phyloP scores from a whole-genome alignment of 2,329 filamentous ascomycete genomes.

The Hypoxylon sp. region DNA sequence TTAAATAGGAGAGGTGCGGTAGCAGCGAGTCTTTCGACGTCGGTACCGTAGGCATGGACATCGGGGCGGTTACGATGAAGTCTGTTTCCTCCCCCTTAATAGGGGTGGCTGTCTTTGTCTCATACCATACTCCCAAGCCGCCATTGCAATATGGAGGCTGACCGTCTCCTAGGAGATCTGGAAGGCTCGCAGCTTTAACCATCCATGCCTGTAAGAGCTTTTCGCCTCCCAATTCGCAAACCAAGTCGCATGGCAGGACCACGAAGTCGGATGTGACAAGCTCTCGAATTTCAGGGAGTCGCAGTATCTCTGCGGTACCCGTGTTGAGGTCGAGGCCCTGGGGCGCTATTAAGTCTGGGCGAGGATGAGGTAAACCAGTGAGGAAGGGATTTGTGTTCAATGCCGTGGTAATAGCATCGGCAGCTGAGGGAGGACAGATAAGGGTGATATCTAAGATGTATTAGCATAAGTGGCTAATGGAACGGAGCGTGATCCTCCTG shows the following conservation, averaged over 20 bases:
- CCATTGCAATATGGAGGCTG: slow-evolving; percentile 70
- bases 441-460: slow-evolving; percentile 69
- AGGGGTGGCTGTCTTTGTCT: slow-evolving; percentile 80
- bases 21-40: slow-evolving; percentile 75
- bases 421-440: slow-evolving; percentile 74
- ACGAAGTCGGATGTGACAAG: slow-evolving; percentile 88
- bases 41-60: slow-evolving; percentile 69
- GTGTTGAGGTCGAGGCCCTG: slow-evolving; percentile 82
- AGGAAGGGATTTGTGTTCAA: slow-evolving; percentile 83
- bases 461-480: slow-evolving; percentile 7
- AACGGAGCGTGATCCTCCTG: background rate
- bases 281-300: slow-evolving; percentile 84
- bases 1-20: slow-evolving; percentile 78
- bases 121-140: slow-evolving; percentile 90
- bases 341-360: slow-evolving; percentile 82
- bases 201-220: slow-evolving; percentile 92
- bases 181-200: slow-evolving; percentile 81
- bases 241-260: slow-evolving; percentile 90
- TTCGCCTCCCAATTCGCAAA: slow-evolving; percentile 89
- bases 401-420: slow-evolving; percentile 75
- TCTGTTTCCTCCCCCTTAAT: slow-evolving; percentile 94
- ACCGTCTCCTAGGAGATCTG: slow-evolving; percentile 66
- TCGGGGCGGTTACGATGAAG: slow-evolving; percentile 83
- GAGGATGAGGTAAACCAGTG: slow-evolving; percentile 78
- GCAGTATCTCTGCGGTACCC: slow-evolving; percentile 88